A percentile compares a stretch with the other conserved stretches of the same genome.
Evolutionary conservation across 106 monocot genomes (phyloP).

Genomic region (Dendrobium officinale): DNA sequence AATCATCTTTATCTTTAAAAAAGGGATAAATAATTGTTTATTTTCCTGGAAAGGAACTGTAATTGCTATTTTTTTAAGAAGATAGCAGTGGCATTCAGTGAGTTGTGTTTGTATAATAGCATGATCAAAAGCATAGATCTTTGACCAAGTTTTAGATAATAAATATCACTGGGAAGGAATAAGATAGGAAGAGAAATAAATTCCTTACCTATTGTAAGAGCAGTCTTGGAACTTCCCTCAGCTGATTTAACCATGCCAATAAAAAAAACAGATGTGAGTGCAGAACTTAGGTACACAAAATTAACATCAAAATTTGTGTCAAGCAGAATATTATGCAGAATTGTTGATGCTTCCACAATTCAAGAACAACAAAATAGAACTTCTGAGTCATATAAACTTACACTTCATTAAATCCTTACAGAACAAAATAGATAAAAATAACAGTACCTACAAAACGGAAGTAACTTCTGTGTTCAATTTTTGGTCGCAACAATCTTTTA

Average conservation of each 20-base stretch:
- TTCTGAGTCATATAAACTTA: background rate
- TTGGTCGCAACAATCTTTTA: background rate
- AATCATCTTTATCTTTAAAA: background rate
- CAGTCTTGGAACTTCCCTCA: background rate
- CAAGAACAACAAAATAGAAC: background rate
- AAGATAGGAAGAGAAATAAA: background rate
- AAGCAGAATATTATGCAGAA: too few relatives aligned
- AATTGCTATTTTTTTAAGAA: background rate
- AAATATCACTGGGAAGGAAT: background rate
- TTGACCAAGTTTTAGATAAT: background rate
- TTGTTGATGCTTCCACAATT: background rate
- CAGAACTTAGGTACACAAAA: background rate
- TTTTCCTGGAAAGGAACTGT: background rate
- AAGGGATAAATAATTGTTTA: background rate
- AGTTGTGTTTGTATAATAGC: background rate
- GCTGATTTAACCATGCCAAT: background rate
- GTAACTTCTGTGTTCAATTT: background rate
- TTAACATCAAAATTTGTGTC: background rate
- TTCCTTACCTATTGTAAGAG: constrained; percentile 4
- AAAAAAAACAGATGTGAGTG: background rate
- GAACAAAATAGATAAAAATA: background rate
- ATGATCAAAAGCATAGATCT: background rate
- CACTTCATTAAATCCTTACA: background rate
- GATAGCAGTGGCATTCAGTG: background rate
- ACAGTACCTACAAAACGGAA: background rate